Percentiles rank a stretch among this genome's conserved stretches.
These are phyloP conservation scores for Epichloe bromicola DNA, from an alignment of 2,329 filamentous ascomycete species.

Conservation along the genomic window DNA sequence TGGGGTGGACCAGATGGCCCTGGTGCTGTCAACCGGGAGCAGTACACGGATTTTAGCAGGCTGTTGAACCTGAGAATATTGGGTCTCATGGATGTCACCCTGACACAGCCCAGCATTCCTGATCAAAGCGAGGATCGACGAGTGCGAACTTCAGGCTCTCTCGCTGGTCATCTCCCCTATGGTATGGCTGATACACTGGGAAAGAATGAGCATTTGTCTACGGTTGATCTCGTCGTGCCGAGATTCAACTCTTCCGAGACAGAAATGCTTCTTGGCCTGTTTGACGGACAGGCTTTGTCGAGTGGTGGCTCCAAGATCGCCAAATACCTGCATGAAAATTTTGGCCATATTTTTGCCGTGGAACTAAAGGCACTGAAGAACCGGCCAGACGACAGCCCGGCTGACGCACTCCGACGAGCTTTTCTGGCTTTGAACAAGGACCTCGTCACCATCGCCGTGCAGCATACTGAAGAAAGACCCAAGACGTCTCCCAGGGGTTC, in stretches of 20 bases:
- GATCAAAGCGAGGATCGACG: slow-evolving; percentile 91
- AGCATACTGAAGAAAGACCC: slow-evolving; percentile 63
- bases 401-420: slow-evolving; percentile 72
- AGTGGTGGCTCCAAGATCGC: slow-evolving; percentile 89
- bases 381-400: slow-evolving; percentile 57
- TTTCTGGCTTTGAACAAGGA: slow-evolving; percentile 92
- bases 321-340: slow-evolving; percentile 93
- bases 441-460: slow-evolving; percentile 70
- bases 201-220: slow-evolving; percentile 86
- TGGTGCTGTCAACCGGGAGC: slow-evolving; percentile 44
- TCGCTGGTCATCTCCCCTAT: slow-evolving; percentile 79
- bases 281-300: slow-evolving; percentile 83
- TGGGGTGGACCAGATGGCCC: slow-evolving; percentile 31
- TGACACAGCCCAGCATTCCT: slow-evolving; percentile 84
- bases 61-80: slow-evolving; percentile 74
- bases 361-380: slow-evolving; percentile 65
- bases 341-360: slow-evolving; percentile 68
- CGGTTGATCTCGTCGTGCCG: slow-evolving; percentile 88
- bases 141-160: slow-evolving; percentile 90
- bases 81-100: slow-evolving; percentile 93
- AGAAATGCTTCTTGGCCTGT: slow-evolving; percentile 85
- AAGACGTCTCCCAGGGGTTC: slow-evolving; percentile 57
- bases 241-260: slow-evolving; percentile 81
- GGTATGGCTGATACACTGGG: slow-evolving; percentile 96
- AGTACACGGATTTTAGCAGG: slow-evolving; percentile 77